Percentiles rank a stretch among this genome's conserved stretches.
These are phyloP conservation scores for Haplographium delicatum DNA, from an alignment of 495 filamentous ascomycete species.

Conservation along the genomic window DNA sequence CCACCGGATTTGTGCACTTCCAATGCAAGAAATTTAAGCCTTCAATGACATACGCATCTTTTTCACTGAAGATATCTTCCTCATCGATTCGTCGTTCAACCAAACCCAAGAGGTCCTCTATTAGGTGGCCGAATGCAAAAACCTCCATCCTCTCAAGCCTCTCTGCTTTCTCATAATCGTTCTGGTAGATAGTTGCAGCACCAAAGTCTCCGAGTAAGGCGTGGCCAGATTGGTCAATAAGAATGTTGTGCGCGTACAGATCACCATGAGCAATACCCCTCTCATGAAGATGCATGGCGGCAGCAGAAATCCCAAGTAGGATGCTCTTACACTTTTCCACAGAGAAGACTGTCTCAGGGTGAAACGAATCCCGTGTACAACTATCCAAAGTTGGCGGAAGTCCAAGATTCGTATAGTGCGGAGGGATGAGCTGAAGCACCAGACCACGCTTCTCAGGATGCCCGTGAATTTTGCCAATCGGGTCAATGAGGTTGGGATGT, in stretches of 20 bases:
- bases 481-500: slow-evolving; percentile 39
- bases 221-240: slow-evolving; percentile 35
- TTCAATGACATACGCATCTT: slow-evolving; percentile 20
- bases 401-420: slow-evolving; percentile 28
- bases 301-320: slow-evolving; percentile 35
- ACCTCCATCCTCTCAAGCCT: slow-evolving; percentile 38
- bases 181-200: slow-evolving; percentile 40
- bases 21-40: slow-evolving; percentile 22
- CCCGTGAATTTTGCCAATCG: slow-evolving; percentile 36
- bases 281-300: slow-evolving; percentile 35
- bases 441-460: slow-evolving; percentile 38
- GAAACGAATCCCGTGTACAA: slow-evolving; percentile 34
- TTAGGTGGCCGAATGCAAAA: slow-evolving; percentile 38
- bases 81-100: slow-evolving; percentile 20
- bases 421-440: slow-evolving; percentile 27
- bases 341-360: slow-evolving; percentile 26
- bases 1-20: slow-evolving; percentile 22
- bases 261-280: slow-evolving; percentile 39
- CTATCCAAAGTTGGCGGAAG: slow-evolving; percentile 33
- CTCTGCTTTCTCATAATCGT: not conserved
- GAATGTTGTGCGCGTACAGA: slow-evolving; percentile 39
- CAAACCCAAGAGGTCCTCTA: slow-evolving; percentile 35
- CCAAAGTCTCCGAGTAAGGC: slow-evolving; percentile 40
- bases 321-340: slow-evolving; percentile 26
- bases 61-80: slow-evolving; percentile 15